Percentiles rank a stretch among this genome's conserved stretches.
phyloP scores from a whole-genome alignment of 768 basidiomycete genomes.

The Kondoa subrosea region DNA sequence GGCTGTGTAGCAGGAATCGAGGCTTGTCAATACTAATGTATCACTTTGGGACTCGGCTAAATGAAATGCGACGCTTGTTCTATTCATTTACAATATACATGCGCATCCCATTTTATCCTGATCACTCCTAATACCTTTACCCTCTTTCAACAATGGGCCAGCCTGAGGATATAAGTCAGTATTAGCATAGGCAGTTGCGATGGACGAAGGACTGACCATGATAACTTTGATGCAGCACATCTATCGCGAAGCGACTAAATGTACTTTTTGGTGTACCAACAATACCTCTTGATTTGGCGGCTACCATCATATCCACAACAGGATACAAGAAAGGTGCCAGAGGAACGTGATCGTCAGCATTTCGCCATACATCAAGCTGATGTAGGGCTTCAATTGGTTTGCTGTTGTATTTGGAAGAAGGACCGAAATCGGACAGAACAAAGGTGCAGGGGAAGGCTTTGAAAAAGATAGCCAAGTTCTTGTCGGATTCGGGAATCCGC shows the following conservation, averaged over 20 bases:
- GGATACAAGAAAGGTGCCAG: slow-evolving; percentile 43
- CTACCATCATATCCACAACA: slow-evolving; percentile 55
- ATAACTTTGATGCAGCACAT: slow-evolving; percentile 50
- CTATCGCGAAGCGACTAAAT: slow-evolving; percentile 51
- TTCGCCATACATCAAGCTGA: slow-evolving; percentile 34
- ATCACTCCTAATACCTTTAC: background rate
- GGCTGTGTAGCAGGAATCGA: background rate
- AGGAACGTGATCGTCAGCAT: slow-evolving; percentile 39
- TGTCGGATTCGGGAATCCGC: slow-evolving; percentile 34
- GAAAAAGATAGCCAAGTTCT: slow-evolving; percentile 38
- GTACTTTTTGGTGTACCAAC: slow-evolving; percentile 60
- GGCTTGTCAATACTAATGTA: too few species aligned
- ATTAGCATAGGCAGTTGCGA: background rate
- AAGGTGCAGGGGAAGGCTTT: slow-evolving; percentile 50
- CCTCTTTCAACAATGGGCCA: slow-evolving; percentile 7
- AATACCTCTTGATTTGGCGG: slow-evolving; percentile 43
- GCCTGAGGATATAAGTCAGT: background rate
- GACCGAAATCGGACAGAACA: slow-evolving; percentile 42
- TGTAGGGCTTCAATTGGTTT: slow-evolving; percentile 19
- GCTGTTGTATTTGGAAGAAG: slow-evolving; percentile 11
- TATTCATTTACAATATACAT: background rate
- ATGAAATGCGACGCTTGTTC: too few species aligned
- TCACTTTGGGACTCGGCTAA: too few species aligned
- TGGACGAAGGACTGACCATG: slow-evolving; percentile 30
- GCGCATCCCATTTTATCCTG: background rate